phyloP scores from a whole-genome alignment of 2,329 filamentous ascomycete genomes.

The Trichoderma breve region DNA sequence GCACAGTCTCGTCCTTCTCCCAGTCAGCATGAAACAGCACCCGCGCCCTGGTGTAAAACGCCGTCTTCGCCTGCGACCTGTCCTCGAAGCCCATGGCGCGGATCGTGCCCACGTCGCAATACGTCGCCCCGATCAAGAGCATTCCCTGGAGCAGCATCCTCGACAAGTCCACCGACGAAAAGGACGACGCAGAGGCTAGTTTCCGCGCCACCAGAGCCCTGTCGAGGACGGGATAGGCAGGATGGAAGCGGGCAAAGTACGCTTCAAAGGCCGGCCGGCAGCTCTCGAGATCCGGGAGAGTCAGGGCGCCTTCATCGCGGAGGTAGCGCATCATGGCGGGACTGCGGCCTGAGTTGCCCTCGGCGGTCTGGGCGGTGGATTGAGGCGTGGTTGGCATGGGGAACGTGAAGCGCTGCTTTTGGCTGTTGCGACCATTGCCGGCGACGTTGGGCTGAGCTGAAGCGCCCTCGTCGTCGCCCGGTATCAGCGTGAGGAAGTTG shows the following conservation, averaged over 20 bases:
- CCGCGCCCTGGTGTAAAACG: conserved; percentile 50
- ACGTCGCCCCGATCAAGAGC: conserved; percentile 53
- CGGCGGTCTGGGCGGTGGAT: conserved; percentile 21
- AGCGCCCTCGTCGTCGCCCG: conserved; percentile 24
- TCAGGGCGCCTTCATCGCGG: conserved; percentile 43
- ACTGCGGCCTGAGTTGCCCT: conserved; percentile 39
- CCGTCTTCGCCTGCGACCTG: conserved; percentile 48
- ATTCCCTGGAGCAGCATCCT: conserved; percentile 52
- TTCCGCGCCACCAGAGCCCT: conserved; percentile 41
- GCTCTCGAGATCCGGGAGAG: conserved; percentile 43
- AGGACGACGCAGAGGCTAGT: conserved; percentile 29
- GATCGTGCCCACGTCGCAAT: conserved; percentile 49
- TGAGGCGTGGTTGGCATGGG: conserved; percentile 31
- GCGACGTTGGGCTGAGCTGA: neutral
- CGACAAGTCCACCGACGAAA: conserved; percentile 39
- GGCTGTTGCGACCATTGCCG: neutral
- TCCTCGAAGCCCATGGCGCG: conserved; percentile 45
- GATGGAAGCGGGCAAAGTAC: conserved; percentile 57
- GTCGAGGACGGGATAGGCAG: conserved; percentile 54
- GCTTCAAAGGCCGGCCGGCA: conserved; percentile 46
- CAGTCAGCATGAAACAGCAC: conserved; percentile 53
- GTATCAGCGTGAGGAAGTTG: conserved; percentile 39
- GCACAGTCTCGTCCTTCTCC: conserved; percentile 49
- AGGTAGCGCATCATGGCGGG: conserved; percentile 50
- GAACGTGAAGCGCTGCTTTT: conserved; percentile 31